These are phyloP conservation scores for Neurospora sp. DNA, from an alignment of 495 filamentous ascomycete species.

Conservation along the genomic window DNA sequence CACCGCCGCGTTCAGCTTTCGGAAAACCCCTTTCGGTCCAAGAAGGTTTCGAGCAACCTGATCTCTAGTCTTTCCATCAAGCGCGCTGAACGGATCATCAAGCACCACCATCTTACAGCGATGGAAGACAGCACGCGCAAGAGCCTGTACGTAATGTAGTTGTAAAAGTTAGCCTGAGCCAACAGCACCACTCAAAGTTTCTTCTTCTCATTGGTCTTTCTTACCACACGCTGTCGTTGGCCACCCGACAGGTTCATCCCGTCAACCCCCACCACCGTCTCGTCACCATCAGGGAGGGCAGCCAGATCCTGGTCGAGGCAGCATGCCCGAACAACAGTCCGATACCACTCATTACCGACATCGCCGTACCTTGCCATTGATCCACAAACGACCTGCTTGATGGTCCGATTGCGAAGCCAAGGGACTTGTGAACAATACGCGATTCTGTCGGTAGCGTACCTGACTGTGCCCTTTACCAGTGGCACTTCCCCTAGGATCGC, in stretches of 20 bases:
- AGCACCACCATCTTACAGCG: conserved; percentile 21
- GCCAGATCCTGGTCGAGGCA: conserved; percentile 45
- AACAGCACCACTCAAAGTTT: background rate
- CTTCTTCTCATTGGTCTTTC: background rate
- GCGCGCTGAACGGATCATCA: conserved; percentile 30
- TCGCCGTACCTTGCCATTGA: conserved; percentile 23
- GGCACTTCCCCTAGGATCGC: conserved; percentile 44
- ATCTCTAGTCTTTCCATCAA: conserved; percentile 29
- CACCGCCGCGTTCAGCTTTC: conserved; percentile 26
- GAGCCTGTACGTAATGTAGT: conserved; percentile 11
- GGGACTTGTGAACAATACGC: conserved; percentile 35
- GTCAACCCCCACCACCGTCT: conserved; percentile 49
- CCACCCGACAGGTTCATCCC: conserved; percentile 54
- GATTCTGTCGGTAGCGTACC: conserved; percentile 10
- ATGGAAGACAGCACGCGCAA: conserved; percentile 28
- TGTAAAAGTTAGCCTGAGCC: background rate
- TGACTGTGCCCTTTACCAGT: conserved; percentile 32
- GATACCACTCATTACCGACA: conserved; percentile 46
- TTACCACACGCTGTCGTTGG: conserved; percentile 47
- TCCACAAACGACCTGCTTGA: conserved; percentile 38
- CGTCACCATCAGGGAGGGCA: conserved; percentile 43
- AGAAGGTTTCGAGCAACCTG: conserved; percentile 30
- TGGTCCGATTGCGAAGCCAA: conserved; percentile 48
- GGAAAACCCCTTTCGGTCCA: conserved; percentile 28
- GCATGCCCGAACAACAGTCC: conserved; percentile 44